A percentile compares a stretch with the other conserved stretches of the same genome.
Conservation (phyloP, 108 stramenopile genomes). For the Thalassiosira profunda region DNA sequence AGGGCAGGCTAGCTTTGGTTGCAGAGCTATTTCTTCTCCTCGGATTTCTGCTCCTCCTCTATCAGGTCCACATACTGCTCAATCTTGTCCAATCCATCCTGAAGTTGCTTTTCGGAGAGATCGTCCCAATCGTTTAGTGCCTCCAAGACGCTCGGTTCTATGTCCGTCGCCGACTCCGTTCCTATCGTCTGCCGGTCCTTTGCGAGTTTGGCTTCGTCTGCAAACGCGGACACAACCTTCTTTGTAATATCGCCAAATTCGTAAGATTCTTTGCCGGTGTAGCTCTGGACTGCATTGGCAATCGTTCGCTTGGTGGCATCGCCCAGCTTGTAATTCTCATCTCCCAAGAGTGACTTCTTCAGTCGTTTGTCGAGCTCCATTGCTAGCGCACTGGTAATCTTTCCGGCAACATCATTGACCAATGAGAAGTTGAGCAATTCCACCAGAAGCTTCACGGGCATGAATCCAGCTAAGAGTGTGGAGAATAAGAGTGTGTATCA, state of each 20-base stretch:
- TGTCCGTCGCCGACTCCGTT: constrained; percentile 2
- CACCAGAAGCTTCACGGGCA: constrained; percentile 38
- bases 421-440: constrained; percentile 38
- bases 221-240: constrained; percentile 25
- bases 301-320: constrained; percentile 40
- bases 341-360: constrained; percentile 38
- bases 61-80: constrained; percentile 21
- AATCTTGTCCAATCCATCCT: constrained; percentile 17
- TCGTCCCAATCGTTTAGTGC: constrained; percentile 35
- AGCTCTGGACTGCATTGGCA: constrained; percentile 17
- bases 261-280: constrained; percentile 36
- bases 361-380: constrained; percentile 43
- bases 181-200: constrained; percentile 15
- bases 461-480: constrained; percentile 39
- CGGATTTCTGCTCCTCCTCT: not conserved
- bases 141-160: constrained; percentile 16
- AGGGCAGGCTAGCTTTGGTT: not conserved
- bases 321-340: constrained; percentile 45
- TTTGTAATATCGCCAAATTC: constrained; percentile 42
- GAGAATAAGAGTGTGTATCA: too few species aligned
- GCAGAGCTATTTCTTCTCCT: not conserved
- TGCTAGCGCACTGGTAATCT: constrained; percentile 25
- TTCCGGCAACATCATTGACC: constrained; percentile 30
- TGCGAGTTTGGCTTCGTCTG: not conserved
- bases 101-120: constrained; percentile 19